Evolutionary conservation across 257 asterid species (phyloP).

Genomic region (Gardenia jasminoides): DNA sequence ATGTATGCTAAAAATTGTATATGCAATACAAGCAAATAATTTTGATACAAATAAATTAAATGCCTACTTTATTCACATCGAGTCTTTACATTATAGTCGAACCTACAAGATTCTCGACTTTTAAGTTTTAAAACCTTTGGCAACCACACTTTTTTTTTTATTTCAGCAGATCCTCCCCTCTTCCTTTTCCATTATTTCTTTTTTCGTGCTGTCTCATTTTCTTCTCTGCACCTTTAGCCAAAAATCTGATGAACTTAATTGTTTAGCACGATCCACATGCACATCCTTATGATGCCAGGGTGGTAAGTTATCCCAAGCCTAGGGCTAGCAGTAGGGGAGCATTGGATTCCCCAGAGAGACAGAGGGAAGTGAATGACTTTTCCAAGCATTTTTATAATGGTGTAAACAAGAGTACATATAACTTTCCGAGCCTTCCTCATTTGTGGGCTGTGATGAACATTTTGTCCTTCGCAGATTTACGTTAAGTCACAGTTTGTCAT

Average conservation of each 20-base stretch:
- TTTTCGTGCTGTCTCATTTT: not conserved
- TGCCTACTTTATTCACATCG: no score
- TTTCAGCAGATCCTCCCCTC: not conserved
- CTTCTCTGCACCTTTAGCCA: not conserved
- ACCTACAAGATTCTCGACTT: not conserved
- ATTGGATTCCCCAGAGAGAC: slow-evolving; percentile 30
- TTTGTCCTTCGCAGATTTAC: slow-evolving; percentile 19
- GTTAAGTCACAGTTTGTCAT: slow-evolving; percentile 11
- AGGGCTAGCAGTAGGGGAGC: slow-evolving; percentile 1
- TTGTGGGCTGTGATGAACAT: slow-evolving; percentile 13
- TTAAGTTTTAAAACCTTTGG: not conserved
- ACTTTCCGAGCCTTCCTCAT: slow-evolving; percentile 18
- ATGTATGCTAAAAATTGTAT: no score
- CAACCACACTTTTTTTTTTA: not conserved
- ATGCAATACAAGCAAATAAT: no score
- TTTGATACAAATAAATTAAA: no score
- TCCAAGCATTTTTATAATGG: not conserved
- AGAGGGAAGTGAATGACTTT: slow-evolving; percentile 5
- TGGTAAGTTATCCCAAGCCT: not conserved
- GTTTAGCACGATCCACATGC: slow-evolving; percentile 4
- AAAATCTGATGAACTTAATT: not conserved
- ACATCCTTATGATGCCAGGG: slow-evolving; percentile 3
- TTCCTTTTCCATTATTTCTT: not conserved
- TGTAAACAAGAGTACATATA: not conserved
- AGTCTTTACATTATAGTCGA: not conserved